phyloP scores from a whole-genome alignment of 495 filamentous ascomycete genomes.

The Margaritispora aquatica region DNA sequence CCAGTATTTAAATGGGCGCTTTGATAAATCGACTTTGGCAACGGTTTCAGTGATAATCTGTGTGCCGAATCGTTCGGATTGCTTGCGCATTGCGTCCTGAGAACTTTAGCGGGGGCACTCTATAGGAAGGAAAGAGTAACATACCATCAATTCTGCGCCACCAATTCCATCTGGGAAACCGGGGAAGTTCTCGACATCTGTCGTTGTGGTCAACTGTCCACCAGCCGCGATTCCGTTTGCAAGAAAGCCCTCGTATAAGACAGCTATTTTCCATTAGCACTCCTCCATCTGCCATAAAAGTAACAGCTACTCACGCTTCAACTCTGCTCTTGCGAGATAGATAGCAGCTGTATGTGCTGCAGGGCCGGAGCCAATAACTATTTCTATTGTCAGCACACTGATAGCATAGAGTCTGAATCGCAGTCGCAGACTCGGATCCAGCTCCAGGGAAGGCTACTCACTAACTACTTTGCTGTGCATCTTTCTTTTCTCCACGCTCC shows the following conservation, averaged over 20 bases:
- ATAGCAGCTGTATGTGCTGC: slow-evolving; percentile 96
- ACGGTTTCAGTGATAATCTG: slow-evolving; percentile 90
- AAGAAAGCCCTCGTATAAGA: slow-evolving; percentile 96
- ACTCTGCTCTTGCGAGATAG: slow-evolving; percentile 89
- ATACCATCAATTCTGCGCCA: slow-evolving; percentile 77
- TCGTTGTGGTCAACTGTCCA: slow-evolving; percentile 95
- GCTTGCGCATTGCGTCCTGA: slow-evolving; percentile 82
- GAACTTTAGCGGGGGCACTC: slow-evolving; percentile 3
- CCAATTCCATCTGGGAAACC: slow-evolving; percentile 87
- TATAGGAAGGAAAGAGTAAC: slow-evolving; percentile 2
- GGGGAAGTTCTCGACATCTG: slow-evolving; percentile 96
- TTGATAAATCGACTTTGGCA: slow-evolving; percentile 75
- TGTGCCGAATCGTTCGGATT: slow-evolving; percentile 88
- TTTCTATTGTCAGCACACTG: background rate
- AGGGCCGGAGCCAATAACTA: slow-evolving; percentile 83
- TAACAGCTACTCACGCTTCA: slow-evolving; percentile 46
- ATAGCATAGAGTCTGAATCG: too few species aligned
- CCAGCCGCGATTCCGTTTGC: slow-evolving; percentile 95
- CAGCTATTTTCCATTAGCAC: slow-evolving; percentile 34
- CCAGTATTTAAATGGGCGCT: slow-evolving; percentile 88
- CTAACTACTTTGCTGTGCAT: slow-evolving; percentile 80
- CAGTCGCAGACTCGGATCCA: background rate
- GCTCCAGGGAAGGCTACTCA: slow-evolving; percentile 34
- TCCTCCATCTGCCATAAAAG: slow-evolving; percentile 24
- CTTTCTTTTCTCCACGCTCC: slow-evolving; percentile 28